A percentile compares a stretch with the other conserved stretches of the same genome.
phyloP scores from a whole-genome alignment of 106 monocot genomes.

The Apostasia ramifera region DNA sequence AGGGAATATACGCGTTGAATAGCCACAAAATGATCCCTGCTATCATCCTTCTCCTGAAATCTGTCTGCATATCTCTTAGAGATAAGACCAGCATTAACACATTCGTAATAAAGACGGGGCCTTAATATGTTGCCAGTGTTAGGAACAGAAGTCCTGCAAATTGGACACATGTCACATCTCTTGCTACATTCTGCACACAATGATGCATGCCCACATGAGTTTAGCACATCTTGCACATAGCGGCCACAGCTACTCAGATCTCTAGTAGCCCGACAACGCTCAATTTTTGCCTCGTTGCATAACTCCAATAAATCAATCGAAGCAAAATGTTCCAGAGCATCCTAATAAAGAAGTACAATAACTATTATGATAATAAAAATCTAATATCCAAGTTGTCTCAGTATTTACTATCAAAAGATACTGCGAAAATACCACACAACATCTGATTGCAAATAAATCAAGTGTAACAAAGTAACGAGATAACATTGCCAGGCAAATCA shows the following conservation, averaged over 20 bases:
- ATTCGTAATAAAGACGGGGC: conserved; percentile 83
- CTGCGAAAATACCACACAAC: too few relatives aligned
- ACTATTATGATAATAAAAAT: neutral
- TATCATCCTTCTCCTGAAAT: conserved; percentile 61
- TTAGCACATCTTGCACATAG: conserved; percentile 67
- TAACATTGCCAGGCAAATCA: too few relatives aligned
- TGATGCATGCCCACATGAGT: conserved; percentile 84
- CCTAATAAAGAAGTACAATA: neutral
- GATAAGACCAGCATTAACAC: conserved; percentile 72
- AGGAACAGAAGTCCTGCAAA: conserved; percentile 60
- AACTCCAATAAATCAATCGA: conserved; percentile 65
- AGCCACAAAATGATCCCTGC: conserved; percentile 28
- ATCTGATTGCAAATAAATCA: too few relatives aligned
- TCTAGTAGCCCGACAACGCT: conserved; percentile 77
- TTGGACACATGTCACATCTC: conserved; percentile 76
- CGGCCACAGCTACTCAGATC: conserved; percentile 91
- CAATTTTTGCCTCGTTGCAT: conserved; percentile 82
- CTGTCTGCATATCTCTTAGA: conserved; percentile 48
- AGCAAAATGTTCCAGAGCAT: conserved; percentile 71
- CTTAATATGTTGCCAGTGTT: conserved; percentile 37
- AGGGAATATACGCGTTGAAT: conserved; percentile 73
- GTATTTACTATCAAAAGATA: too few relatives aligned
- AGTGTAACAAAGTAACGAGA: too few relatives aligned
- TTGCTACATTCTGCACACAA: conserved; percentile 89
- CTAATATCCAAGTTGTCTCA: too few relatives aligned